phyloP scores from a whole-genome alignment of 441 rosid genomes.

The Lepidium campestre region DNA sequence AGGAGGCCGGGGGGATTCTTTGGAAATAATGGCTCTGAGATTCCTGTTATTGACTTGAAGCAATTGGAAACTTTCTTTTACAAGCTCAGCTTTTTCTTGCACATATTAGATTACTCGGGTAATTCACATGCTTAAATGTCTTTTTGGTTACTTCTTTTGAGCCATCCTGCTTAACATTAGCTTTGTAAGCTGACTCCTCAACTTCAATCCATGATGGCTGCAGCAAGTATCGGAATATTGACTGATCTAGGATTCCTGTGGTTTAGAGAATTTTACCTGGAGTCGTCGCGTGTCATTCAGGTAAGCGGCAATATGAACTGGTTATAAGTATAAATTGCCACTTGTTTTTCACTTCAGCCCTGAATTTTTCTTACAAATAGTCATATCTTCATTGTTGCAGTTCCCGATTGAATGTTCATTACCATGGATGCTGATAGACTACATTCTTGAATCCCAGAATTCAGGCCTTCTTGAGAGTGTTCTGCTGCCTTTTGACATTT shows the following conservation, averaged over 20 bases:
- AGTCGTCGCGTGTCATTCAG: conserved; percentile 99
- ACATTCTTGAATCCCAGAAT: conserved; percentile 78
- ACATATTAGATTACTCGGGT: conserved; percentile 95
- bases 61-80: conserved; percentile 96
- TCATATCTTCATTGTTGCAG: conserved; percentile 37
- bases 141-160: conserved; percentile 8
- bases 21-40: conserved; percentile 98
- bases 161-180: background rate
- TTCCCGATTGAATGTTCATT: conserved; percentile 99
- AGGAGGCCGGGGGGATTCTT: conserved; percentile 99
- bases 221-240: conserved; percentile 80
- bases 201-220: conserved; percentile 33
- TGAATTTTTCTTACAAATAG: conserved; percentile 11
- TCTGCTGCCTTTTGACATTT: conserved; percentile 89
- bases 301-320: conserved; percentile 33
- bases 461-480: conserved; percentile 93
- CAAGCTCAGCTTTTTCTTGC: conserved; percentile 98
- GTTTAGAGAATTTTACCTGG: conserved; percentile 99
- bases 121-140: conserved; percentile 6
- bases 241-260: conserved; percentile 98
- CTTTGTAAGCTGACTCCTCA: conserved; percentile 11
- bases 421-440: conserved; percentile 99
- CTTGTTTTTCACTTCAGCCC: conserved; percentile 1
- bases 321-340: background rate
- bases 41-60: conserved; percentile 90